Evolutionary conservation across 1,284 basidiomycete species (phyloP), one percentile per base, ranked within the genome.

Genomic region (Tilletia walkeri): DNA sequence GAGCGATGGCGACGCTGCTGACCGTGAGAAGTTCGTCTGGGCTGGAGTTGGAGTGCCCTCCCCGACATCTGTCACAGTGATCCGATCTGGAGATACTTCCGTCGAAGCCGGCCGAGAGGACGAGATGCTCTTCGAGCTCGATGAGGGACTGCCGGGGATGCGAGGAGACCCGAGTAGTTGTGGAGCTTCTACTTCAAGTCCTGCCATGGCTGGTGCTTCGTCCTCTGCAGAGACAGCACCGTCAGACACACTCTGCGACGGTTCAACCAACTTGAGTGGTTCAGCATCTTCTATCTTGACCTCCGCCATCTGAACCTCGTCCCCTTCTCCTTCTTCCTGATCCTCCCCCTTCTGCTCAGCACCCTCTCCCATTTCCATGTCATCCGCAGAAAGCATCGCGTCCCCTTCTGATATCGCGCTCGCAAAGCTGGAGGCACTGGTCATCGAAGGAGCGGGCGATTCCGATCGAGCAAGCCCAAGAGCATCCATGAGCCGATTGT

Each of bases 321-420:
- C 47, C 6, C 18, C 16, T 53, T 4, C 50, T 24, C n/a, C 50
- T 7, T 10, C 50, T 24, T 7, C 16, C 50, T 18, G 6, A 53
- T 53, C 20, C 16, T 53, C 18, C 50, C 14, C 41, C 41, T 45
- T 34, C 12, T 56, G 6, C 54, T 56, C 54, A n/a, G 54, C 54
- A 30, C 24, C 24, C 20, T 24, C 20, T 30, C 54, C 10, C 10
- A n/a, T 20, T 30, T 34, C 54, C 54, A 6, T 56, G 16, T 56
- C 10, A 14, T 56, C 54, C 20, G 16, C 9, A 20, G 54, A 56
- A 12, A 5, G 10, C n/a, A 12, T 4, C 34, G 20, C 24, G 34
- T 63, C 59, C 59, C 36, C 59, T 39, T 38, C 59, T 12, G 59
- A 63, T 34, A 63, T 38, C 18, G 59, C 59, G 59, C 59, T 63